phyloP scores from a whole-genome alignment of 2,329 filamentous ascomycete species.

The Trichoderma guizhouense region DNA sequence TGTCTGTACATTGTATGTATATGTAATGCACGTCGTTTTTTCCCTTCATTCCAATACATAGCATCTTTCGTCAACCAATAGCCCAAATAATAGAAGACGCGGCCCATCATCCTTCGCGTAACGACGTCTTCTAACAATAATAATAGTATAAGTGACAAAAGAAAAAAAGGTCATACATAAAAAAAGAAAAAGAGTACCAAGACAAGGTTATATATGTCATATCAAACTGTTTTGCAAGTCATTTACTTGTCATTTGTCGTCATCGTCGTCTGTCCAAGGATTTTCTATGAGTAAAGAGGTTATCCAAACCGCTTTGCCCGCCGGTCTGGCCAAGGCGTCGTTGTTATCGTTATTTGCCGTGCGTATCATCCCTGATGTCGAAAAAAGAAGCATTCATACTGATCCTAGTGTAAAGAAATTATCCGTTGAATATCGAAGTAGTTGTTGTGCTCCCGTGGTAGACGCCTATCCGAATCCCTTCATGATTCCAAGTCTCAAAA shows the following conservation, averaged over 20 bases:
- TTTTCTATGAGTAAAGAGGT: not conserved
- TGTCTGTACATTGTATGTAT: constrained; percentile 4
- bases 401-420: constrained; percentile 8
- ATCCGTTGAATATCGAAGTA: constrained; percentile 15
- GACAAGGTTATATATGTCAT: constrained; percentile 9
- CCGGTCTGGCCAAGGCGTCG: constrained; percentile 10
- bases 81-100: constrained; percentile 6
- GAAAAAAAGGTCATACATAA: not conserved
- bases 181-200: not conserved
- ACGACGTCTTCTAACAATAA: not conserved
- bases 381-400: constrained; percentile 14
- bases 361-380: constrained; percentile 11
- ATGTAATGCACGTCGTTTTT: not conserved
- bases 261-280: constrained; percentile 14
- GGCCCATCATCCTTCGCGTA: constrained; percentile 3
- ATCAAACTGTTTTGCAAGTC: constrained; percentile 14
- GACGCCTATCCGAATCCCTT: constrained; percentile 8
- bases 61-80: constrained; percentile 9
- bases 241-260: constrained; percentile 12
- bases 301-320: constrained; percentile 12
- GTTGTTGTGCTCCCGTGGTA: constrained; percentile 9
- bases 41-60: not conserved
- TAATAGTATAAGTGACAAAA: constrained; percentile 7
- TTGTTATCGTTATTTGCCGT: constrained; percentile 12
- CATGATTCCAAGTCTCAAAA: not conserved